Evolutionary conservation across 2,329 filamentous ascomycete species (phyloP), one percentile per base, ranked within the genome.

Genomic region (Clarireedia hainanense): DNA sequence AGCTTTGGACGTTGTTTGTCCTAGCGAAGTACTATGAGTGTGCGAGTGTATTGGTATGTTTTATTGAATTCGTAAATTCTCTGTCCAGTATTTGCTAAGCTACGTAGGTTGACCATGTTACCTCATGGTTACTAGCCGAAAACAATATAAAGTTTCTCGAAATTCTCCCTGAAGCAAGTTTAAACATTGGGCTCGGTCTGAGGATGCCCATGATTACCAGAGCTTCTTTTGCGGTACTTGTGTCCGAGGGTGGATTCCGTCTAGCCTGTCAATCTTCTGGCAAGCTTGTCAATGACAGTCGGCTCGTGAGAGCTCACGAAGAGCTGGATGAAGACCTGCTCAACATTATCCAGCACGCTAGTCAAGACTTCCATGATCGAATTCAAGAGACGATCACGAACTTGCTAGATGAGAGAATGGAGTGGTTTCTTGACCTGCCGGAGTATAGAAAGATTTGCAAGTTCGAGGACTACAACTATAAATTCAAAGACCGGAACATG

Each of bases 1-100:
- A 85, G 14, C 70, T 86, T 39, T 88, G 82, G 76, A 88, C 84
- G 0, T 74, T 87, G n/a, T 79, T 81, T 36, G 80, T 78, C 3
- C 68, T 88, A 7, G 80, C 82, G 6, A 80, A 80, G 57, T 74
- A 82, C 40, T 77, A 86, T 50, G 79, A 83, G 27, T 78, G 80
- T 55, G 65, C 68, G 2, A 59, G 63, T 4, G 66, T 73, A 6
- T 67, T 82, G 20, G 75, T 76, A 73, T 60, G 61, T 61, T 23
- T 15, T 46, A 20, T 6, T 14, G 20, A 10, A 12, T 43, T 17
- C 17, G 48, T n/a, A 15, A 54, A 23, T 20, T 17, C 12, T 23
- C 1, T n/a, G 17, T 37, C 67, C 1, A 12, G 9, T 34, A 14
- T 53, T n/a, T 27, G 10, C 49, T 52, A n/a, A 56, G 15, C 23